Evolutionary conservation across 148 eudicot genomes (phyloP).

Genomic region (Cornus suecica): DNA sequence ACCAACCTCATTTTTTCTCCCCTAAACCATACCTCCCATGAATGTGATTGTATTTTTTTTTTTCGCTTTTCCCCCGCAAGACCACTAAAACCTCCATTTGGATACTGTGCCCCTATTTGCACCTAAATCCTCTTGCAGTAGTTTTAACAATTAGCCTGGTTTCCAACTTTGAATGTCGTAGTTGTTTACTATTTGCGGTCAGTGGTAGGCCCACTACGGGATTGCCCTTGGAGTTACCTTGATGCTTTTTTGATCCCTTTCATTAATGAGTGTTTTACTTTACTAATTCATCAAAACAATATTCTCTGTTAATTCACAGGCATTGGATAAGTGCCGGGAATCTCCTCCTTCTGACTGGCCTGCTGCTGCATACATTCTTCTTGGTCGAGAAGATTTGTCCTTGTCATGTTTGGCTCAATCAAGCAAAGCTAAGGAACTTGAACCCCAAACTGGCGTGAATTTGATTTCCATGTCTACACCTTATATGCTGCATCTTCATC

Average conservation of each 20-base stretch:
- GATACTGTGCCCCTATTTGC: background rate
- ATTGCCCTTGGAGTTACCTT: background rate
- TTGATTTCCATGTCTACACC: conserved; percentile 84
- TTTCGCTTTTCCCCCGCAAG: too few species aligned
- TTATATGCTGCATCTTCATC: conserved; percentile 86
- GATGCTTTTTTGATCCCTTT: background rate
- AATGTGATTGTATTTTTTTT: too few species aligned
- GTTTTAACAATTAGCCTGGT: background rate
- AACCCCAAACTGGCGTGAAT: conserved; percentile 50
- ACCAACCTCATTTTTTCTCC: too few species aligned
- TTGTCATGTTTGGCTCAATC: conserved; percentile 53
- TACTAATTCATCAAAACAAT: background rate
- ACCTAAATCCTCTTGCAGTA: background rate
- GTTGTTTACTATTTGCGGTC: background rate
- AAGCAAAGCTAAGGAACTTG: conserved; percentile 50
- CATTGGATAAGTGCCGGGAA: conserved; percentile 89
- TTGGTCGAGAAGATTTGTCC: conserved; percentile 97
- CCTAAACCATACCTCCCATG: too few species aligned
- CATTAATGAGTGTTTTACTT: background rate
- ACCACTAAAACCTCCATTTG: too few species aligned
- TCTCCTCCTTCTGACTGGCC: conserved; percentile 99
- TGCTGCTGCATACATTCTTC: conserved; percentile 93
- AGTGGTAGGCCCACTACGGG: background rate
- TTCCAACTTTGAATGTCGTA: background rate
- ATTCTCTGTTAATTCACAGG: conserved; percentile 35